Evolutionary conservation across 345 rosid genomes (phyloP), one percentile per base, ranked within the genome.

Genomic region (Lepidium sativum): DNA sequence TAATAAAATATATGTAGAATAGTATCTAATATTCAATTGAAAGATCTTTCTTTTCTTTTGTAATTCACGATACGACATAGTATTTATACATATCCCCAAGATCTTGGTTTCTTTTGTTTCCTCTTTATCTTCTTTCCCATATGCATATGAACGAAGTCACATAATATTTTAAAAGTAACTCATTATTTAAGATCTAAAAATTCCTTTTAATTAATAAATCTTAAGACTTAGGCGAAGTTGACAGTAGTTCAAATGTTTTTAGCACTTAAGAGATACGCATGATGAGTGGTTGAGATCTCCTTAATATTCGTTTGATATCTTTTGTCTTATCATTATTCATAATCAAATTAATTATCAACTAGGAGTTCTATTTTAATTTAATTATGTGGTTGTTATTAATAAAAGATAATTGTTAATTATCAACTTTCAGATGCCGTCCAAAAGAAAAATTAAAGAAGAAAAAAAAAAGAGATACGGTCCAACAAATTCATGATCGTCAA

Each of bases 221-320:
- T 18, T n/a, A 56, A 8, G 62, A 49, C 43, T 38, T 17, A 14
- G 40, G 55, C 20, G 71, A 65, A 51, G 71, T 65, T 66, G 67
- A 65, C 54, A 25, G 8, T 63, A 73, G 68, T 53, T 60, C 33
- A 60, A 44, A 45, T 60, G 72, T 57, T 60, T 15, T 33, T 53
- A 31, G 51, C 63, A 66, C 49, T n/a, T 57, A 72, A 34, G 63
- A 53, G 63, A 72, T 72, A 66, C 67, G 63, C 58, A 60, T 67
- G 17, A 53, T 60, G 63, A 60, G 77, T 73, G 2, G 77, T 67
- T 73, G 63, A 58, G 72, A 67, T 73, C 51, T 60, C 45, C 67
- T 2, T 20, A 53, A 73, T 73, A 60, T 73, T 73, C 68, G 58
- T 54, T 60, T 66, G 56, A n/a, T 67, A 67, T 67, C 63, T 45